A percentile compares a stretch with the other conserved stretches of the same genome.
Conservation (phyloP, 2,329 filamentous ascomycete species). For the Nemania sp. region DNA sequence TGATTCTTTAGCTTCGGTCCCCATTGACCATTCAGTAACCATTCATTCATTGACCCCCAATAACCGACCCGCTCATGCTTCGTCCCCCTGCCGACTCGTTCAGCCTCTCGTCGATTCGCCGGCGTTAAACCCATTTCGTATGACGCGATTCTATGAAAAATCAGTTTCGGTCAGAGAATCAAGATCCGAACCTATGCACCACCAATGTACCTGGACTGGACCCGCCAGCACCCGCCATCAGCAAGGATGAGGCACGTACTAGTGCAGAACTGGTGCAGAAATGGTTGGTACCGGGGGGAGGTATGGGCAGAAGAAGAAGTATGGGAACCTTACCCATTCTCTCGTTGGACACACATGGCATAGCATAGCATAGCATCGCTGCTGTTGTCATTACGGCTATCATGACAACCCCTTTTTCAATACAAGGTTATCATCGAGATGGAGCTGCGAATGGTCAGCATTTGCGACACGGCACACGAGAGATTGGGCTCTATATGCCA, state of each 20-base stretch:
- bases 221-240: slow-evolving; percentile 4
- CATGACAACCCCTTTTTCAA: not conserved
- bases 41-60: too few relatives aligned
- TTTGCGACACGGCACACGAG: slow-evolving; percentile 1
- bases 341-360: not conserved
- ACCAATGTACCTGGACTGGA: slow-evolving; percentile 7
- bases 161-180: slow-evolving; percentile 3
- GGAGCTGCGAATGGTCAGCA: slow-evolving; percentile 4
- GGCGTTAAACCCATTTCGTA: slow-evolving; percentile 11
- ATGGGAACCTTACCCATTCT: not conserved
- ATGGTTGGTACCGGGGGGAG: not conserved
- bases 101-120: slow-evolving; percentile 30
- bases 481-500: not conserved
- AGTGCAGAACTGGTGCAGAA: too few relatives aligned
- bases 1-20: not conserved
- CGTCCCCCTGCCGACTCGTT: slow-evolving; percentile 17
- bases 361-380: not conserved
- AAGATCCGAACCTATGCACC: slow-evolving; percentile 3
- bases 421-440: not conserved
- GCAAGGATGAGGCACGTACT: slow-evolving; percentile 16
- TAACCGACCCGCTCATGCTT: not conserved
- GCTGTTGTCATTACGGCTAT: not conserved
- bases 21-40: slow-evolving; percentile 22
- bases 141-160: slow-evolving; percentile 34
- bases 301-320: too few relatives aligned